phyloP scores from a whole-genome alignment of 129 eudicot species.

The Centrapalus pauciflorus region DNA sequence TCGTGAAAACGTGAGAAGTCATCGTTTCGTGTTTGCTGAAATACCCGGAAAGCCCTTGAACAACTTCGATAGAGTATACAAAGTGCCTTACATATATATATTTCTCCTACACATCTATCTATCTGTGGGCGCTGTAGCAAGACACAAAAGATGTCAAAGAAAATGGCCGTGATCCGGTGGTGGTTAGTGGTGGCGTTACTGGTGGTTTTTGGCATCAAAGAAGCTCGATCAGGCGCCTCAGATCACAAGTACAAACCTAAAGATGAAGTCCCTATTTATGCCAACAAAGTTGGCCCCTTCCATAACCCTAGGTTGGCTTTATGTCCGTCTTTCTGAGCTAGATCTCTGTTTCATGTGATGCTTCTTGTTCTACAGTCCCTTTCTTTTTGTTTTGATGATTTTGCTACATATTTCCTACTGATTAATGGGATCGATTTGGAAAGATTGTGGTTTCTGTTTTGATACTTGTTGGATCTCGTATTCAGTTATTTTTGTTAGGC shows the following conservation, averaged over 20 bases:
- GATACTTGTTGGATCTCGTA: constrained; percentile 22
- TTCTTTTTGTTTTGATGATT: neutral
- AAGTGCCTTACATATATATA: neutral
- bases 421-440: constrained; percentile 7
- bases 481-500: constrained; percentile 15
- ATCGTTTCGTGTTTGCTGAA: neutral
- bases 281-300: constrained; percentile 88
- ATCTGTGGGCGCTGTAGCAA: constrained; percentile 16
- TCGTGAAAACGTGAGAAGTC: constrained; percentile 11
- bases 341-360: constrained; percentile 9
- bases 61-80: neutral
- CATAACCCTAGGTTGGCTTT: constrained; percentile 74
- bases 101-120: neutral
- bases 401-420: neutral
- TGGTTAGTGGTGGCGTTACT: constrained; percentile 39
- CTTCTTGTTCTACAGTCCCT: neutral
- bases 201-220: neutral
- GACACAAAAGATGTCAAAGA: constrained; percentile 27
- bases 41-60: constrained; percentile 20
- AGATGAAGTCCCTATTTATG: constrained; percentile 77
- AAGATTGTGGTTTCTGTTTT: neutral
- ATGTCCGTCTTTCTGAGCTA: neutral
- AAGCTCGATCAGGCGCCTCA: constrained; percentile 60
- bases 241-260: constrained; percentile 67
- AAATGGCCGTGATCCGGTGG: constrained; percentile 23